Evolutionary conservation across 306 rosid genomes (phyloP).

Genomic region (Quercus bicolor): DNA sequence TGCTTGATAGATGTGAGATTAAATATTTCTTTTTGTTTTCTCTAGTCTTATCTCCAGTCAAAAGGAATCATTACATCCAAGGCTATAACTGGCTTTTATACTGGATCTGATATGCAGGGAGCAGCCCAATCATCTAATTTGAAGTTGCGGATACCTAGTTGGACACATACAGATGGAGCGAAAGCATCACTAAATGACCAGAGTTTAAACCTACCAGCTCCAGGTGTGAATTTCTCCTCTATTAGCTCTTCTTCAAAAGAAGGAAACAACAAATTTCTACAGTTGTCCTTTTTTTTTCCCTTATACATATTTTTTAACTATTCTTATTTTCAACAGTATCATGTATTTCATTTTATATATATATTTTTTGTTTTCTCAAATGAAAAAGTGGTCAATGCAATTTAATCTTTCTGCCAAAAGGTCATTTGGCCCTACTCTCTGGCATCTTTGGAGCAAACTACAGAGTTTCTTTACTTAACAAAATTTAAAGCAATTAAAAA

Average conservation of each 20-base stretch:
- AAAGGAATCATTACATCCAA: neutral
- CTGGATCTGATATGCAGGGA: conserved; percentile 35
- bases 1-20: no score
- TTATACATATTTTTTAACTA: neutral
- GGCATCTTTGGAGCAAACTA: neutral
- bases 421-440: neutral
- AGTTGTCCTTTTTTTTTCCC: neutral
- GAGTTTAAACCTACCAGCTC: conserved; percentile 40
- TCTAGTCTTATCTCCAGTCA: neutral
- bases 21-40: no score
- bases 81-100: neutral
- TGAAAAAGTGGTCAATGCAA: neutral
- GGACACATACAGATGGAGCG: conserved; percentile 53
- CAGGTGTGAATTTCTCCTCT: conserved; percentile 41
- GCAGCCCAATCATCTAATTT: conserved; percentile 38
- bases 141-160: conserved; percentile 70
- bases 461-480: neutral
- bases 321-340: neutral
- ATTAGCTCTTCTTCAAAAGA: neutral
- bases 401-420: neutral
- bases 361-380: neutral
- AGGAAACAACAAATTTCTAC: neutral
- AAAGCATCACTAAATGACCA: conserved; percentile 43
- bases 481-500: neutral
- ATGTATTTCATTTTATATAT: neutral